These are phyloP conservation scores for Gloeophyllum trabeum DNA, from an alignment of 768 basidiomycete genomes.

Conservation along the genomic window DNA sequence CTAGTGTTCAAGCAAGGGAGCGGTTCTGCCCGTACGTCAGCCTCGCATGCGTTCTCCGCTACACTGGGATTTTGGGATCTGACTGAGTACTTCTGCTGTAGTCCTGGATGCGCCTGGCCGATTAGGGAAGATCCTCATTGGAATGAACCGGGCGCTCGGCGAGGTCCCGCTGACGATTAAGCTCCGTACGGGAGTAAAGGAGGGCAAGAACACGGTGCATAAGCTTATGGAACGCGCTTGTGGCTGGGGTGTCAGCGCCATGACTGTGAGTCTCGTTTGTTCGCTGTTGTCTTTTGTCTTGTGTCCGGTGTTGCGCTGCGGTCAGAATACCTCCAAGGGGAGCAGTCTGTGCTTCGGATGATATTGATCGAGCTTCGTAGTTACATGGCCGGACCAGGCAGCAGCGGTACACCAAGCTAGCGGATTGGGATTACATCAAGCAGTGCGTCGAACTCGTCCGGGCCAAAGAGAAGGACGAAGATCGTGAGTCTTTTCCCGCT, in stretches of 20 bases:
- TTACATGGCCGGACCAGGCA: slow-evolving; percentile 94
- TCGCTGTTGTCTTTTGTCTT: background rate
- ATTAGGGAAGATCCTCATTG: slow-evolving; percentile 76
- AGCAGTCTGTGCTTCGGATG: too few relatives aligned
- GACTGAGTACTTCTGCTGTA: too few relatives aligned
- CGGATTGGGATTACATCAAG: slow-evolving; percentile 93
- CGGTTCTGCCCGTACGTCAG: slow-evolving; percentile 70
- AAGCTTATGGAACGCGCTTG: slow-evolving; percentile 78
- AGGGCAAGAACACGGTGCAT: slow-evolving; percentile 76
- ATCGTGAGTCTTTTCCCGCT: slow-evolving; percentile 31
- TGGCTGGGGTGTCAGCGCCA: slow-evolving; percentile 42
- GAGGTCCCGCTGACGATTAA: slow-evolving; percentile 89
- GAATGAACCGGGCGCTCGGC: slow-evolving; percentile 87
- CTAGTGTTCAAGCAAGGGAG: slow-evolving; percentile 87
- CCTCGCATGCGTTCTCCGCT: background rate
- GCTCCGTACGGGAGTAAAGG: slow-evolving; percentile 88
- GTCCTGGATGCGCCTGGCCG: slow-evolving; percentile 79
- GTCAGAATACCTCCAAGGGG: too few relatives aligned
- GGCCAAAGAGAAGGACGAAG: slow-evolving; percentile 55
- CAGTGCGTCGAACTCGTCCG: slow-evolving; percentile 78
- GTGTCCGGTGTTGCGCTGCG: background rate
- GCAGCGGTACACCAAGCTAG: slow-evolving; percentile 85
- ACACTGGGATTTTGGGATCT: background rate
- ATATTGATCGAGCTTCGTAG: slow-evolving; percentile 28
- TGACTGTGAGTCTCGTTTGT: slow-evolving; percentile 32